A percentile compares a stretch with the other conserved stretches of the same genome.
Evolutionary conservation across 768 basidiomycete species (phyloP).

Genomic region (Kwoniella sp.): DNA sequence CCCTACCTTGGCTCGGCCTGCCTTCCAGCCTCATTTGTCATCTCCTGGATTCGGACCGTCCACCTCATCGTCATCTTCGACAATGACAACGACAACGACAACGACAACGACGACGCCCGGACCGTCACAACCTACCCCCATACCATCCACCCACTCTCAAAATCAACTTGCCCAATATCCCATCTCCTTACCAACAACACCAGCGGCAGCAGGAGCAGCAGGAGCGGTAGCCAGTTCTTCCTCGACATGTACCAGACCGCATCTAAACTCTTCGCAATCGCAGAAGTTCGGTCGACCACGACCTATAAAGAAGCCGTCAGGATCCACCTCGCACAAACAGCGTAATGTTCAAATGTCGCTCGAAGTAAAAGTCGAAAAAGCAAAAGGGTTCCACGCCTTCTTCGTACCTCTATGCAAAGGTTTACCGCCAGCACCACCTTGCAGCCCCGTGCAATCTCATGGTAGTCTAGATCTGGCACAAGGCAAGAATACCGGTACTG

Average conservation of each 20-base stretch:
- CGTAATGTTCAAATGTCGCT: constrained; percentile 37
- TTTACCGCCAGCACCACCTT: constrained; percentile 45
- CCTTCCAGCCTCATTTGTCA: not conserved
- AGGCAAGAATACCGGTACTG: not conserved
- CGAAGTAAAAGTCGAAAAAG: constrained; percentile 42
- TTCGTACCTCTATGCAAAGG: constrained; percentile 37
- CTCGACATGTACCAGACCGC: not conserved
- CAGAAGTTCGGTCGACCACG: constrained; percentile 5
- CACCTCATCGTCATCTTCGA: not conserved
- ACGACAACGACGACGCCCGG: not conserved
- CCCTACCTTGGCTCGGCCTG: constrained; percentile 5
- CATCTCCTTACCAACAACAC: constrained; percentile 6
- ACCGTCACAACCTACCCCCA: constrained; percentile 16
- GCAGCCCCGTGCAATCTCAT: constrained; percentile 35
- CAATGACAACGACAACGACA: too few species aligned
- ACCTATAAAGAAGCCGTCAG: constrained; percentile 17
- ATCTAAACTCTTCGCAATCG: constrained; percentile 6
- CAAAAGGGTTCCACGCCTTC: constrained; percentile 47
- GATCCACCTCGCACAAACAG: constrained; percentile 29
- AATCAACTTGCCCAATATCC: not conserved
- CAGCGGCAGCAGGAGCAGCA: not conserved
- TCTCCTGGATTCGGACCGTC: not conserved
- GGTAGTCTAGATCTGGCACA: not conserved
- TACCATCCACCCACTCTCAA: constrained; percentile 1
- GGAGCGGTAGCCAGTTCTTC: not conserved